Evolutionary conservation across 768 basidiomycete genomes (phyloP).

Genomic region (Russula lepida): DNA sequence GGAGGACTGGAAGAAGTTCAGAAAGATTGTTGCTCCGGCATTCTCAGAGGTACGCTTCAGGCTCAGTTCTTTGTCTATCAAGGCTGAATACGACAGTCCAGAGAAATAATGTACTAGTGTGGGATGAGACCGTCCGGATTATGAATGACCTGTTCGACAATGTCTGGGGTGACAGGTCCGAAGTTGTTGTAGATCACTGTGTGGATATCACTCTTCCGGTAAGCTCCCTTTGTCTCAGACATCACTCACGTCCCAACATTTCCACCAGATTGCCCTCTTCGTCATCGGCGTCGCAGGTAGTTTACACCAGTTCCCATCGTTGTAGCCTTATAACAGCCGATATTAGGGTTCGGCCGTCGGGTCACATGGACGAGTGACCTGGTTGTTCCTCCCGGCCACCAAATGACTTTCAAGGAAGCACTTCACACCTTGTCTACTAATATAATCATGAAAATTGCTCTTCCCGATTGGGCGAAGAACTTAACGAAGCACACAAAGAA

Average conservation of each 20-base stretch:
- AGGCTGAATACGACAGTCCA: conserved; percentile 1
- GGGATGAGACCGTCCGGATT: conserved; percentile 31
- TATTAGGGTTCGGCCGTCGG: conserved; percentile 38
- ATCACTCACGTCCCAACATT: background rate
- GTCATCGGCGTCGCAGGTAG: conserved; percentile 44
- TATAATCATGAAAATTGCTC: conserved; percentile 31
- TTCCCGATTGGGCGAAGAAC: conserved; percentile 35
- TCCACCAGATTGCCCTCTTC: conserved; percentile 43
- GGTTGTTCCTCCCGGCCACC: conserved; percentile 35
- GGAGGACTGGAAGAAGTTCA: conserved; percentile 56
- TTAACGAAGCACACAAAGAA: conserved; percentile 30
- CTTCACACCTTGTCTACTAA: conserved; percentile 36
- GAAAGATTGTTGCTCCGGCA: conserved; percentile 54
- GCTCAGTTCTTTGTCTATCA: background rate
- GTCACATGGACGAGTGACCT: conserved; percentile 43
- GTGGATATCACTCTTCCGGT: conserved; percentile 49
- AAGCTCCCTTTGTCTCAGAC: conserved; percentile 5
- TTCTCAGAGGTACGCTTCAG: conserved; percentile 45
- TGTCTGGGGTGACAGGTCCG: conserved; percentile 39
- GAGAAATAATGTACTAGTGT: conserved; percentile 34
- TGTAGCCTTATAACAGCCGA: background rate
- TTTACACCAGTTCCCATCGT: background rate
- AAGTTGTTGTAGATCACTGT: conserved; percentile 37
- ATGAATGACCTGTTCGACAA: conserved; percentile 30
- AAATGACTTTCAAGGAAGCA: conserved; percentile 42